A percentile compares a stretch with the other conserved stretches of the same genome.
phyloP scores from a whole-genome alignment of 2,329 filamentous ascomycete species.

The Elsinoe fawcettii region DNA sequence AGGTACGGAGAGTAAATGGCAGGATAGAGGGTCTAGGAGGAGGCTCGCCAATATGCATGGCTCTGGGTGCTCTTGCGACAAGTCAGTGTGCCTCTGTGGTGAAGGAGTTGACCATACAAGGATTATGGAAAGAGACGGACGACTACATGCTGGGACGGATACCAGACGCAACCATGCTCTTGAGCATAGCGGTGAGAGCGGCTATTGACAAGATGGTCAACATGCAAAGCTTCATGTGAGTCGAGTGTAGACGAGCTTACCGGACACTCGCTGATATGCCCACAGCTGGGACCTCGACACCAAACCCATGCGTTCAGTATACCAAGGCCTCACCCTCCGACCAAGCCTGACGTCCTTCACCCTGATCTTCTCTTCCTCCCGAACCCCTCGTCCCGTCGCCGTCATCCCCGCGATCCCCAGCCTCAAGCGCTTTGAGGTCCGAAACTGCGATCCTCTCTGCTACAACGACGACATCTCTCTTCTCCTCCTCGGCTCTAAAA shows the following conservation, averaged over 20 bases:
- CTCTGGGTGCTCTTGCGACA: conserved; percentile 54
- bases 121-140: conserved; percentile 52
- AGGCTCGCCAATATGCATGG: conserved; percentile 57
- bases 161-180: conserved; percentile 57
- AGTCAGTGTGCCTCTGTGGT: conserved; percentile 47
- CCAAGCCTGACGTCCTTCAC: conserved; percentile 46
- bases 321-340: conserved; percentile 47
- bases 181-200: conserved; percentile 53
- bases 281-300: conserved; percentile 53
- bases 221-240: conserved; percentile 46
- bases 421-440: conserved; percentile 46
- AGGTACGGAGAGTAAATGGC: conserved; percentile 51
- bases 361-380: conserved; percentile 48
- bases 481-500: conserved; percentile 46
- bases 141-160: conserved; percentile 53
- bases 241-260: conserved; percentile 1
- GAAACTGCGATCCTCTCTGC: conserved; percentile 56
- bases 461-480: conserved; percentile 56
- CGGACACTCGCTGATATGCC: conserved; percentile 2
- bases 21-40: conserved; percentile 54
- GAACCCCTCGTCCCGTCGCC: conserved; percentile 50
- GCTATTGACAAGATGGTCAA: conserved; percentile 52
- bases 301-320: conserved; percentile 52
- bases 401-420: conserved; percentile 51
- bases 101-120: conserved; percentile 44